Base-by-base conservation (phyloP, 2,329 filamentous ascomycete genomes). In the Juglanconis oblonga region DNA sequence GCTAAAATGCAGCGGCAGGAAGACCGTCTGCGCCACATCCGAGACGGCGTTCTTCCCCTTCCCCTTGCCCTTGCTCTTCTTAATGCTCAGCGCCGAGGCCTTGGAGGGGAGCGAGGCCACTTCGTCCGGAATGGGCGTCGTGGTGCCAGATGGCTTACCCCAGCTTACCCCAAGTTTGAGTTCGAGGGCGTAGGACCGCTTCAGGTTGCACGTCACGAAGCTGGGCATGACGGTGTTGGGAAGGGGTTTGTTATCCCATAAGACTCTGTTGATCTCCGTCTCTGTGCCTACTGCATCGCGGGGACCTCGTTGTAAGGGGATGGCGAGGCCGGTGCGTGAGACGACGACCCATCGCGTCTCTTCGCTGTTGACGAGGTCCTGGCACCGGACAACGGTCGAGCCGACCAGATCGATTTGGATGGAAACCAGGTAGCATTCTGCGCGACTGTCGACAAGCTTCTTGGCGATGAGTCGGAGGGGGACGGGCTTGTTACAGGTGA, bases 171-270 rank as follows among this genome's bases (percentile, higher is more conserved):
- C 92, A 7, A 97, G 78, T 61, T 87, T 87, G 45, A 97, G 77
- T 73, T 97, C 92, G 42, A 99, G 76, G 70, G 93, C 89, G 72
- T 99, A 98, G 55, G 78, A 82, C 33, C 94, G 85, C 55, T 84
- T 83, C 52, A 98, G 83, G 72, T 98, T 98, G 75, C 95, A 99
- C 1, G 92, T 91, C 52, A 86, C 81, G 71, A 99, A 99, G 0
- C 87, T 88, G 0, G 95, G 95, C 9, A 92, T 88, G 10, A 99
- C 86, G 0, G 91, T 94, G 71, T 91, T 95, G 2, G 94, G 95
- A 5, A 98, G 78, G 0, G 86, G 79, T 53, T 85, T 79, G 45
- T 80, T 79, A 64, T 84, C 84, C 95, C 95, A 99, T 45, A 94
- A 71, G 2, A 80, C 81, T 52, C 85, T 77, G 58, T 92, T 88